phyloP scores from a whole-genome alignment of 2,329 filamentous ascomycete species.

The Aspergillus latus region DNA sequence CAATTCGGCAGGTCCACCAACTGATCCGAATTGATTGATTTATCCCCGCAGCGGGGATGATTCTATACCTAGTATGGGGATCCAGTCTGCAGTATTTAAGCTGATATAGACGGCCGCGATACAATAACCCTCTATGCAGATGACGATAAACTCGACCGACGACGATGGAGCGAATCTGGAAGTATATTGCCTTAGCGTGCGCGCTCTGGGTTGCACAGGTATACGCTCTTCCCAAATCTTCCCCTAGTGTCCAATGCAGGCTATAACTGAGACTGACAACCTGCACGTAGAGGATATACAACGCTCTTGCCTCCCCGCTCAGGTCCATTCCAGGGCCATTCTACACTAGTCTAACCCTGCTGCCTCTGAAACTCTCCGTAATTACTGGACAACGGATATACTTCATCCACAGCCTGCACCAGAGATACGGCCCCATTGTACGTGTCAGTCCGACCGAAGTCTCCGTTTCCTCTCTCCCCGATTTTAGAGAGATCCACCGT shows the following conservation, averaged over 20 bases:
- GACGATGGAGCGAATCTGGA: neutral
- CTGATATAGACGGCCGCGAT: too few species aligned
- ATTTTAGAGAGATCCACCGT: constrained; percentile 29
- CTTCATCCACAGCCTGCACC: constrained; percentile 24
- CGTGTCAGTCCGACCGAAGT: constrained; percentile 26
- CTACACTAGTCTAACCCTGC: neutral
- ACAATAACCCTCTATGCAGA: too few species aligned
- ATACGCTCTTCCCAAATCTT: neutral
- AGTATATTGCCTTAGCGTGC: neutral
- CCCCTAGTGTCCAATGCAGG: neutral
- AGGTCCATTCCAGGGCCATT: neutral
- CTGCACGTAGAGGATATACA: neutral
- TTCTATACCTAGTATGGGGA: too few species aligned
- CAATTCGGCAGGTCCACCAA: too few species aligned
- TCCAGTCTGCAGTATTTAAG: too few species aligned
- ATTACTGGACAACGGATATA: constrained; percentile 4
- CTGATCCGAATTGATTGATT: too few species aligned
- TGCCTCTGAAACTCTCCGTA: constrained; percentile 1
- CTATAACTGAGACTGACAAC: neutral
- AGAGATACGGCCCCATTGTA: constrained; percentile 26
- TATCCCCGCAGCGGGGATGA: too few species aligned
- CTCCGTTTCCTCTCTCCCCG: constrained; percentile 36
- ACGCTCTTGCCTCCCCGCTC: neutral
- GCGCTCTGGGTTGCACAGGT: neutral
- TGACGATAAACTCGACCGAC: neutral